phyloP scores from a whole-genome alignment of 192 early-diverging fungal genomes.

The Coemansia sp. region DNA sequence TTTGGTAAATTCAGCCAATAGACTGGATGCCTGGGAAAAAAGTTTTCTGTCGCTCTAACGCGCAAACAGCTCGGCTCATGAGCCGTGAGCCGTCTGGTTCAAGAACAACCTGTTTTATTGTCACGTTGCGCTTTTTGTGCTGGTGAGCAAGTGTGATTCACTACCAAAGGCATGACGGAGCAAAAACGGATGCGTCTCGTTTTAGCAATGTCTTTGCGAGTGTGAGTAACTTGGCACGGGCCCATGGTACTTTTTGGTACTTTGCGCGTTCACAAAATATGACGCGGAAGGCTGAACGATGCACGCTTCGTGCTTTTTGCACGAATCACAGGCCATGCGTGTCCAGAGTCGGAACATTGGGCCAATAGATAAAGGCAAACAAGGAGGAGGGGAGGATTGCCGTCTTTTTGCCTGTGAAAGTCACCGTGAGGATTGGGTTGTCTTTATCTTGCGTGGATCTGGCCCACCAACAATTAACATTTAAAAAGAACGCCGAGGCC shows the following conservation, averaged over 20 bases:
- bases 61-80: no score
- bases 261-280: not conserved
- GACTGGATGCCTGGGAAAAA: no score
- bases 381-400: not conserved
- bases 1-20: no score
- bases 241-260: not conserved
- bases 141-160: no score
- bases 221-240: not conserved
- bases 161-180: no score
- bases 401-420: not conserved
- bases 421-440: not conserved
- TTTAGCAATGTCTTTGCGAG: no score
- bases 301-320: not conserved
- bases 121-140: no score
- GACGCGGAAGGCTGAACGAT: not conserved
- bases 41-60: no score
- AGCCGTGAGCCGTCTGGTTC: no score
- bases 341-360: conserved; percentile 4
- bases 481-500: not conserved
- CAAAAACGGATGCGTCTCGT: no score
- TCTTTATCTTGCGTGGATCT: not conserved
- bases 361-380: conserved; percentile 6
- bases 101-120: no score
- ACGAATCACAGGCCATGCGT: not conserved
- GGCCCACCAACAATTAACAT: not conserved